phyloP scores from a whole-genome alignment of 176 grass and related monocot species.

The Otatea glauca region DNA sequence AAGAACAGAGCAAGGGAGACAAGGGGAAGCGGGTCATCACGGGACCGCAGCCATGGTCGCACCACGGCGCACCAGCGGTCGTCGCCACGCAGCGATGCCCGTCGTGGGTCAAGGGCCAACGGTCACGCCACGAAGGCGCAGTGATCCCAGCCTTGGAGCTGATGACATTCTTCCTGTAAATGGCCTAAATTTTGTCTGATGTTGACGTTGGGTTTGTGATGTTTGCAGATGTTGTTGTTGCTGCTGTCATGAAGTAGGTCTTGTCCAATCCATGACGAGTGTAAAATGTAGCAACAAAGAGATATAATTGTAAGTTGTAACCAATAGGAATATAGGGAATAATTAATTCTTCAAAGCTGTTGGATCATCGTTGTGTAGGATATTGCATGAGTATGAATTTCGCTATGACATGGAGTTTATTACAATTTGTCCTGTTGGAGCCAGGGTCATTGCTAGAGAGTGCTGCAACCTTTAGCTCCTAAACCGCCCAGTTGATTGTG shows the following conservation, averaged over 20 bases:
- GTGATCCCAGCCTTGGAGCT: conserved; percentile 1
- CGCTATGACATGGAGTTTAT: not conserved
- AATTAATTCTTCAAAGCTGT: conserved; percentile 17
- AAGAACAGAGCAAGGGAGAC: conserved; percentile 54
- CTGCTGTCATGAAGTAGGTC: not conserved
- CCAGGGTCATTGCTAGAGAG: not conserved
- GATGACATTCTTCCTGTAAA: conserved; percentile 52
- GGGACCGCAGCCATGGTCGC: conserved; percentile 39
- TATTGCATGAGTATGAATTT: not conserved
- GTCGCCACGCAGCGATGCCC: conserved; percentile 35
- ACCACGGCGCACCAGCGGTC: conserved; percentile 32
- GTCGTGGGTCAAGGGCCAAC: conserved; percentile 16
- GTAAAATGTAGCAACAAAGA: conserved; percentile 40
- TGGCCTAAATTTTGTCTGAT: conserved; percentile 47
- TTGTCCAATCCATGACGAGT: conserved; percentile 32
- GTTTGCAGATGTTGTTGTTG: not conserved
- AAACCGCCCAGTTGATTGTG: not conserved
- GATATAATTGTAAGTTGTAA: conserved; percentile 29
- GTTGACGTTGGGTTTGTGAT: not conserved
- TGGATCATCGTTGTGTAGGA: not conserved
- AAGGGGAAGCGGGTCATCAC: conserved; percentile 24
- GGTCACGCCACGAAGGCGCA: conserved; percentile 21
- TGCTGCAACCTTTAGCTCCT: not conserved
- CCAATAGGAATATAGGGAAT: conserved; percentile 36
- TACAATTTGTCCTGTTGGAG: not conserved